Evolutionary conservation across 805 yeast genomes (phyloP).

Genomic region (Metschnikowia shivogae): DNA sequence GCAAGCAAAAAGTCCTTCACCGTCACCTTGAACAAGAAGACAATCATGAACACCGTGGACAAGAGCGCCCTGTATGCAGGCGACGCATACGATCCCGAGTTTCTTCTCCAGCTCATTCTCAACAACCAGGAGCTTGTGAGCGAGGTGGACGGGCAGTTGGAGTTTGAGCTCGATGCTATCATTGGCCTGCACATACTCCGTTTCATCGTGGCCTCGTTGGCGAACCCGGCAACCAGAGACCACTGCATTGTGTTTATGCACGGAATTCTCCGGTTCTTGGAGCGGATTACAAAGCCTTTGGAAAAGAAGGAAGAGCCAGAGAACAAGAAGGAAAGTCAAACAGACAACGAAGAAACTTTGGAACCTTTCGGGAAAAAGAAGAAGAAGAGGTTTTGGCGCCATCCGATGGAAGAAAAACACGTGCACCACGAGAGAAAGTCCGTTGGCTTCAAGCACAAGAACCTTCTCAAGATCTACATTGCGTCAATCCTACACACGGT

Average conservation of each 20-base stretch:
- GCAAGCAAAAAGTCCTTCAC: conserved; percentile 44
- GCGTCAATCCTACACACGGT: conserved; percentile 43
- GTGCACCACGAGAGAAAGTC: conserved; percentile 31
- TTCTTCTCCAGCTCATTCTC: conserved; percentile 55
- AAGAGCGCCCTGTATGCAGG: conserved; percentile 19
- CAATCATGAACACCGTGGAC: conserved; percentile 46
- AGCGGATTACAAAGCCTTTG: conserved; percentile 7
- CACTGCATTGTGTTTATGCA: conserved; percentile 44
- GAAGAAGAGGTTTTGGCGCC: not conserved
- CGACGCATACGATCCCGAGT: conserved; percentile 63
- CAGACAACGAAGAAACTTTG: no score
- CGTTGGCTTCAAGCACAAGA: conserved; percentile 49
- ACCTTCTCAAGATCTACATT: conserved; percentile 50
- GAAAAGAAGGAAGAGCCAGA: not conserved
- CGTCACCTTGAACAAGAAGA: conserved; percentile 47
- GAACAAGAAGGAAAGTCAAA: not conserved
- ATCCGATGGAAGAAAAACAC: not conserved
- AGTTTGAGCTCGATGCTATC: conserved; percentile 51
- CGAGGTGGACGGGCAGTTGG: conserved; percentile 19
- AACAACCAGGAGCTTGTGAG: conserved; percentile 63
- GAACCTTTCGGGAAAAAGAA: not conserved
- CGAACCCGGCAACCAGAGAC: conserved; percentile 28
- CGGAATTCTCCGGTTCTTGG: conserved; percentile 32
- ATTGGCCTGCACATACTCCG: conserved; percentile 55
- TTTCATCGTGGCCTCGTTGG: conserved; percentile 44